Evolutionary conservation across 1,139 yeast genomes (phyloP).

Genomic region (Petasospora rhodanensis): DNA sequence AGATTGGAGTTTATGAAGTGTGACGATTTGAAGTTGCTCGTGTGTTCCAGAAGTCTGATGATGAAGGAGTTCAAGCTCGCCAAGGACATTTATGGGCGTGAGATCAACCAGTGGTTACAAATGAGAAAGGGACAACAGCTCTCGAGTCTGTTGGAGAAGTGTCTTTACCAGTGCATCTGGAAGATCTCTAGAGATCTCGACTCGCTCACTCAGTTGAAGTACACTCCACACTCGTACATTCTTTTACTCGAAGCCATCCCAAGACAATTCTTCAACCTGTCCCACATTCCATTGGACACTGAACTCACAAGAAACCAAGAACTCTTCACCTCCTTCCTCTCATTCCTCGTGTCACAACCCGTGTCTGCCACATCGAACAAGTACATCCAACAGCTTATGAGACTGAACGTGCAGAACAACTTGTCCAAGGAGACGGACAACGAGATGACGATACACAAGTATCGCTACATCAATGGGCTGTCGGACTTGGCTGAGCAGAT

Average conservation of each 20-base stretch:
- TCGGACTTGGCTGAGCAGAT: constrained; percentile 9
- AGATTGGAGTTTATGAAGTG: constrained; percentile 14
- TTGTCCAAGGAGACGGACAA: constrained; percentile 7
- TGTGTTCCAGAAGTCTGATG: constrained; percentile 12
- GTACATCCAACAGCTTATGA: constrained; percentile 9
- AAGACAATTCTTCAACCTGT: constrained; percentile 6
- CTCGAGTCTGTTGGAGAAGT: constrained; percentile 14
- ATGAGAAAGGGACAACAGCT: constrained; percentile 5
- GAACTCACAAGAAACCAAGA: constrained; percentile 14
- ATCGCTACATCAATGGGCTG: constrained; percentile 15
- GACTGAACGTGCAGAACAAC: constrained; percentile 11
- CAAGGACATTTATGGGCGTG: constrained; percentile 7
- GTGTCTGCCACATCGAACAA: constrained; percentile 8
- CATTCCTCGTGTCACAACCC: constrained; percentile 10
- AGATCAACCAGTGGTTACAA: constrained; percentile 12
- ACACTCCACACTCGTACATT: constrained; percentile 5
- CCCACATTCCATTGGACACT: constrained; percentile 1
- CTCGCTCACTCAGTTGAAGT: neutral
- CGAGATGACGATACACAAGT: constrained; percentile 14
- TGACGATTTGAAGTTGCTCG: constrained; percentile 10
- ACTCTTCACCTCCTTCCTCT: constrained; percentile 10
- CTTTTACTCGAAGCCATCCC: constrained; percentile 20
- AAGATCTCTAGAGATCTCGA: constrained; percentile 8
- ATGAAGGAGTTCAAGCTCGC: constrained; percentile 8
- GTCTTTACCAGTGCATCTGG: constrained; percentile 18